Conservation (phyloP, 768 basidiomycete species). For the Termitomyces sp. region DNA sequence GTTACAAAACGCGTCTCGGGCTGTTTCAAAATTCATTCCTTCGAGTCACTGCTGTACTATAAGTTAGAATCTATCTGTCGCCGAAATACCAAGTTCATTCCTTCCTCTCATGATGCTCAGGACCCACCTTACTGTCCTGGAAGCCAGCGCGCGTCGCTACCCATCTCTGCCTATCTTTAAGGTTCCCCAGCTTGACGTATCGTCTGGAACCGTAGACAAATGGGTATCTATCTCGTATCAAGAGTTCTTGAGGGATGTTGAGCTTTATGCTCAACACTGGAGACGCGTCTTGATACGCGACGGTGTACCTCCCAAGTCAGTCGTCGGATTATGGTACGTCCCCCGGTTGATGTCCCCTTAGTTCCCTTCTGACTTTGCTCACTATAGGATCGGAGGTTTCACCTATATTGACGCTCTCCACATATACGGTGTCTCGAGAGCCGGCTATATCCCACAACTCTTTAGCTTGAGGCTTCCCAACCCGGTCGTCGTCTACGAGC, state of each 20-base stretch:
- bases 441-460: conserved; percentile 64
- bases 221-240: conserved; percentile 22
- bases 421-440: conserved; percentile 57
- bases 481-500: conserved; percentile 52
- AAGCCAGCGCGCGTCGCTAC: conserved; percentile 37
- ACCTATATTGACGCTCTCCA: conserved; percentile 56
- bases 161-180: conserved; percentile 44
- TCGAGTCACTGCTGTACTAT: conserved; percentile 4
- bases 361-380: conserved; percentile 8
- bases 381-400: conserved; percentile 54
- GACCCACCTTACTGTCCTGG: conserved; percentile 51
- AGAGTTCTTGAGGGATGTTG: conserved; percentile 51
- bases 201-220: conserved; percentile 11
- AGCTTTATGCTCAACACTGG: conserved; percentile 53
- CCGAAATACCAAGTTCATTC: not conserved
- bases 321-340: conserved; percentile 60
- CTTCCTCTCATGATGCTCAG: conserved; percentile 19
- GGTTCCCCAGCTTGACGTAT: conserved; percentile 37
- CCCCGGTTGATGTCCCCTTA: not conserved
- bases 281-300: conserved; percentile 30
- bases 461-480: conserved; percentile 57
- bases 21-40: conserved; percentile 13
- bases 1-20: conserved; percentile 5
- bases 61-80: not conserved
- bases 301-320: conserved; percentile 39